Evolutionary conservation across 257 asterid genomes (phyloP), one percentile per base, ranked within the genome.

Genomic region (Verbena officinalis): DNA sequence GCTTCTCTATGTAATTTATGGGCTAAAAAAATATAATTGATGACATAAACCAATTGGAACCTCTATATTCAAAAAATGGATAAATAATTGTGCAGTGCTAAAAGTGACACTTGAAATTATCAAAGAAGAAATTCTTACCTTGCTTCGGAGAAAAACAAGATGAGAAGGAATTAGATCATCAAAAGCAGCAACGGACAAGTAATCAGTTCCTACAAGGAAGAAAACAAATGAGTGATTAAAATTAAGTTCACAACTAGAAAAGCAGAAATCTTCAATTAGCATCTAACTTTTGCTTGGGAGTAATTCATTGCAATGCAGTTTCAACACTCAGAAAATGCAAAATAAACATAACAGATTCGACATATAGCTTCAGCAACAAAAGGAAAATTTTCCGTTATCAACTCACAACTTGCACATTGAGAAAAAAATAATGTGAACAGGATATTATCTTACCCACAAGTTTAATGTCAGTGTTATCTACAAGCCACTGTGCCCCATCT

Each of bases 401-500:
- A 39, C 21, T 22, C n/a, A 24, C 55, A 72, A 19, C 23, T 16
- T 23, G 13, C 24, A 34, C 22, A 9, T 2, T 55, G 30, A 51
- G 19, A 45, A 67, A 57, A 8, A 42, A 3, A 7, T 31, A 50
- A 49, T 23, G 17, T 4, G 39, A 49, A 55, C 44, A 36, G 17
- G 11, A 58, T 42, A 54, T 34, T 20, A 15, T 11, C 82, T 71
- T 78, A 90, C 99, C 99, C 62, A 94, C 96, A 75, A 94, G 95
- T 78, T 90, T 84, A 86, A 94, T 71, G 76, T 90, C 99, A 64
- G 99, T 94, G 78, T 94, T 90, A 68, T 90, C 97, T 54, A 78
- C 91, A 17, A 92, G 96, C 97, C 98, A 92, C 68, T 85, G 88
- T 22, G 97, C 95, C 54, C 96, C 96, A 71, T 92, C 96, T 81